These are phyloP conservation scores for Umbelopsis ramanniana DNA, from an alignment of 192 early-diverging fungal species.

Conservation along the genomic window DNA sequence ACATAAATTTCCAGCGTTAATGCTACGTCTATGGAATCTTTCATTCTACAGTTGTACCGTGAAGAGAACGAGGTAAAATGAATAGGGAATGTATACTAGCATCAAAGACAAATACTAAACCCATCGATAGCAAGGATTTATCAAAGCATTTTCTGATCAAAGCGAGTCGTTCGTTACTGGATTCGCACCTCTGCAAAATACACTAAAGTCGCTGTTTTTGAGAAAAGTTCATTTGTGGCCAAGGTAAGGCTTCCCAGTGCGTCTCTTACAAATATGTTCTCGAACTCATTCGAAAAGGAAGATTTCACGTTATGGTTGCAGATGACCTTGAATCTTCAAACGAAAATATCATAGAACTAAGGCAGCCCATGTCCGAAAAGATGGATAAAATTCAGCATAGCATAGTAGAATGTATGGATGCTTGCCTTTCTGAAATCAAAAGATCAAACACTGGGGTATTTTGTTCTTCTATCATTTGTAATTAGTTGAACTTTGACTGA, in stretches of 20 bases:
- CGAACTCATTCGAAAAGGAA: slow-evolving; percentile 25
- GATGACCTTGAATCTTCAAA: slow-evolving; percentile 55
- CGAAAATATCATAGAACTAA: slow-evolving; percentile 73
- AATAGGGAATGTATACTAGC: not conserved
- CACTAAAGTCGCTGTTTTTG: slow-evolving; percentile 78
- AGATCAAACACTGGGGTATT: slow-evolving; percentile 61
- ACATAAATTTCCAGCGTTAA: slow-evolving; percentile 54
- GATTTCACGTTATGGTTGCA: slow-evolving; percentile 69
- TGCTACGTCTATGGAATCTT: slow-evolving; percentile 85
- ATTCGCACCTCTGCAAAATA: slow-evolving; percentile 88
- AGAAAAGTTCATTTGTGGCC: slow-evolving; percentile 91
- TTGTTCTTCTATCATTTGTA: too few species aligned
- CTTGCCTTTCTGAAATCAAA: slow-evolving; percentile 76
- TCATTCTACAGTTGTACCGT: slow-evolving; percentile 83
- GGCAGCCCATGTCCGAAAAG: slow-evolving; percentile 74
- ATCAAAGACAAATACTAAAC: not conserved
- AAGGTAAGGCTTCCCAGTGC: slow-evolving; percentile 52
- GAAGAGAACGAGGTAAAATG: slow-evolving; percentile 70
- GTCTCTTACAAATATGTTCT: too few species aligned
- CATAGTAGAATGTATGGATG: slow-evolving; percentile 84
- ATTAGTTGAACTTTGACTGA: not conserved
- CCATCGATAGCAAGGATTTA: slow-evolving; percentile 66
- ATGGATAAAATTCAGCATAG: slow-evolving; percentile 87
- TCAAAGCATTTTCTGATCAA: slow-evolving; percentile 92
- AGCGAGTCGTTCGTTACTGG: slow-evolving; percentile 82